Evolutionary conservation across 2,329 filamentous ascomycete genomes (phyloP), one percentile per base, ranked within the genome.

Genomic region (Biscogniauxia marginata): DNA sequence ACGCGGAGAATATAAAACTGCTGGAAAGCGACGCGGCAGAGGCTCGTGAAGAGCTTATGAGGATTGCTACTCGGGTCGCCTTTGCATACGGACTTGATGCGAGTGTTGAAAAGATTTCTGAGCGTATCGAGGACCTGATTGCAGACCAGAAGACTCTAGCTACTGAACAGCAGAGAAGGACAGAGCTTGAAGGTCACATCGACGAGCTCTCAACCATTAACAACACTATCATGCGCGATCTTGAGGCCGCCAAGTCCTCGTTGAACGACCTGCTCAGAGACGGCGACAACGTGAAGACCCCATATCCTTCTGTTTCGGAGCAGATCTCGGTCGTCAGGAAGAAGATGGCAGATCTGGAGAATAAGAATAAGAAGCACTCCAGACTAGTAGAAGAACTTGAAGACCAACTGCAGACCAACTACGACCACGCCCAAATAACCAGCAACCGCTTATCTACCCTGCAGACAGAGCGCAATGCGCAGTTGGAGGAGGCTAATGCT

Each of bases 311-410:
- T 2, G 72, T 87, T 24, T 70, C 74, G 1, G 83, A 86, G 50
- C 83, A 86, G 65, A 70, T 87, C 20, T 74, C 80, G 22, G 80
- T 83, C 4, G 77, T 93, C 62, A 86, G 86, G 73, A 84, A 85
- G 70, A 86, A 85, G 69, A 84, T 88, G 73, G 67, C 70, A 7
- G 84, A 87, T 46, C 74, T 89, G 20, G 82, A 87, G 65, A 78
- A 73, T 45, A 81, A 81, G 75, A 96, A 96, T 79, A 88, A 91
- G 77, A 97, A 96, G 81, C 96, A 95, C 73, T 89, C 90, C 45
- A 86, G 91, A 20, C 80, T 99, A 11, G 91, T 99, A 7, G 91
- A 98, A 71, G 93, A 99, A 75, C 86, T 99, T 4, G 95, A 99
- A 74, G 93, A 98, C 67, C 95, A 99, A 73, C 85, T 99, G 53